Base-by-base conservation (phyloP, 2,329 filamentous ascomycete species). In the Arthrobotrys sinensis region DNA sequence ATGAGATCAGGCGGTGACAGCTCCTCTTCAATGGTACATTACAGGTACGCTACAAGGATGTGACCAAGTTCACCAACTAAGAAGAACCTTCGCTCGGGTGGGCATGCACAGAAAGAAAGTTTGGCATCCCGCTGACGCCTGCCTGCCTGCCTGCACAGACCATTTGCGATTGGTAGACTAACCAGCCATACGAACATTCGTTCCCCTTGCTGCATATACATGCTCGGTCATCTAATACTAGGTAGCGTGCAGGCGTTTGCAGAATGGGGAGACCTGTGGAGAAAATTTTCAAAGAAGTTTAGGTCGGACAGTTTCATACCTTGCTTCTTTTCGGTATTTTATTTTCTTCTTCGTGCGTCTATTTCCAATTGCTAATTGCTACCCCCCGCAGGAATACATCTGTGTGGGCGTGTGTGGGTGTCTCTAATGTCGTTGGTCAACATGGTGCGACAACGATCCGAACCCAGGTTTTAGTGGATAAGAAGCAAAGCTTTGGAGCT, bases 81-180 rank as follows among this genome's bases (percentile, higher is more conserved):
- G 28, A 16, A 60, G 50, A 69, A 68, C 46, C 66, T 78, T 69
- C 57, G 40, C 66, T 68, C 71, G 71, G 67, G 67, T 68, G 67
- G 67, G 75, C 63, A 78, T 68, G 75, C 57, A 67, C 45, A 78
- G 75, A 67, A 72, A 76, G 73, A 77, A 77, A 77, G 66, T 70
- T 77, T 77, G 57, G 65, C 66, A 77, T 76, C 67, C 67, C 75
- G 75, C 67, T 78, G 75, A 78, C 62, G 75, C 75, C 75, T 78
- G 48, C 67, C 73, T 76, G 43, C 64, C 71, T 70, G 32, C 67
- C 75, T 78, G 75, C 75, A 78, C 75, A 78, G 75, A 78, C 75
- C 67, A 78, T 78, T 78, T 48, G 62, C 66, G 63, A 72, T 71
- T 78, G 67, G 75, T 57, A 52, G 62, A 45, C 73, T 45, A 48